Evolutionary conservation across 2,329 filamentous ascomycete species (phyloP).

Genomic region (Chrysoporthe cubensis): DNA sequence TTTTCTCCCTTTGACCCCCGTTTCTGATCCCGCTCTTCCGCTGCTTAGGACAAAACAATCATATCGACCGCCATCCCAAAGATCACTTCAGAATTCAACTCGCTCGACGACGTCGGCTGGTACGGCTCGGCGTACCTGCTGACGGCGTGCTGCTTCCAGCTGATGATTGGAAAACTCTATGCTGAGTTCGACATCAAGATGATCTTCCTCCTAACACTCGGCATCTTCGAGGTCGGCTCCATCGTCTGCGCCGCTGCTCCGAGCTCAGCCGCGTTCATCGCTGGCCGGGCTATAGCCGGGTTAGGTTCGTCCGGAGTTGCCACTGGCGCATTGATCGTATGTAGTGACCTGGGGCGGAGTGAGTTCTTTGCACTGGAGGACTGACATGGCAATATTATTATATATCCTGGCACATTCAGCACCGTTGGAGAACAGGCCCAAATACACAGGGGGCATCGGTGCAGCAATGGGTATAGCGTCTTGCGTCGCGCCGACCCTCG

Average conservation of each 20-base stretch:
- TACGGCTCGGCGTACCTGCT: conserved; percentile 9
- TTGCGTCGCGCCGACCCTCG: neutral
- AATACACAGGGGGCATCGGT: conserved; percentile 7
- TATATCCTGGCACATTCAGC: neutral
- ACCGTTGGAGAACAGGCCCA: conserved; percentile 8
- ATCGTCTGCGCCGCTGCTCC: conserved; percentile 13
- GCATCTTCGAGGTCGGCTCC: conserved; percentile 3
- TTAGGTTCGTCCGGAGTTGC: neutral
- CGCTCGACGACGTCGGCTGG: conserved; percentile 6
- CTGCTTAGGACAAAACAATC: neutral
- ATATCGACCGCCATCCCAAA: conserved; percentile 2
- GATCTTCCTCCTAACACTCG: neutral
- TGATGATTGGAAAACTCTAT: conserved; percentile 8
- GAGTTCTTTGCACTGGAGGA: neutral
- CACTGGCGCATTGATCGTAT: neutral
- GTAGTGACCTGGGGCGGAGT: neutral
- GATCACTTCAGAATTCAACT: neutral
- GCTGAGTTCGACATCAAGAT: neutral
- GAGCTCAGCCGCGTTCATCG: conserved; percentile 1
- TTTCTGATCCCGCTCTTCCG: neutral
- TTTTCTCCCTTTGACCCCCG: neutral
- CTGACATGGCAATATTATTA: neutral
- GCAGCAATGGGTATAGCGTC: conserved; percentile 1
- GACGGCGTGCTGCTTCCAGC: neutral
- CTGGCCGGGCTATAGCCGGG: conserved; percentile 11